Evolutionary conservation across 2,329 filamentous ascomycete genomes (phyloP).

Genomic region (Kalaharituber pfeilii): DNA sequence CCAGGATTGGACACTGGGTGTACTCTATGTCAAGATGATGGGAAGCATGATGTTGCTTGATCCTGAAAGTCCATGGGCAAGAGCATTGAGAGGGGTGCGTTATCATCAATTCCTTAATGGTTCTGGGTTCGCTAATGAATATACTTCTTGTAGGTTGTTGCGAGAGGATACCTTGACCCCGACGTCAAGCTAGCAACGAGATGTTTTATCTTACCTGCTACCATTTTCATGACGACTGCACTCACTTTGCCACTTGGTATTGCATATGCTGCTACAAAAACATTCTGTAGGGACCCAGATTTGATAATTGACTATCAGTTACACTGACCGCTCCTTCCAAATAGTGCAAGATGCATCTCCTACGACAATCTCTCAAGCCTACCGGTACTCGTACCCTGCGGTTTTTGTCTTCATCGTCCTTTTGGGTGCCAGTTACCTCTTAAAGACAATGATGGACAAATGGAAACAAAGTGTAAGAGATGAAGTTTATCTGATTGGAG

Average conservation of each 20-base stretch:
- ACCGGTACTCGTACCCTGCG: constrained; percentile 56
- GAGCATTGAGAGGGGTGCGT: constrained; percentile 47
- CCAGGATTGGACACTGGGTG: constrained; percentile 83
- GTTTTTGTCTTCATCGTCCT: constrained; percentile 28
- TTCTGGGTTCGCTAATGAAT: too few species aligned
- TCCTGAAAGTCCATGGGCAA: constrained; percentile 51
- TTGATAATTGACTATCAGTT: too few species aligned
- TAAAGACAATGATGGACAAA: constrained; percentile 41
- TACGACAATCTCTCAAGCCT: constrained; percentile 25
- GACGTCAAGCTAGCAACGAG: constrained; percentile 64
- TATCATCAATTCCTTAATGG: constrained; percentile 31
- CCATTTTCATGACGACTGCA: constrained; percentile 43
- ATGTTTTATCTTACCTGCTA: constrained; percentile 64
- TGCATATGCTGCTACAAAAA: constrained; percentile 36
- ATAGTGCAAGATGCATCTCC: constrained; percentile 20
- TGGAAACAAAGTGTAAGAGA: constrained; percentile 77
- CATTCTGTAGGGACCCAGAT: constrained; percentile 16
- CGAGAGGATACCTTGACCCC: constrained; percentile 62
- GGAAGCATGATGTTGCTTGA: constrained; percentile 52
- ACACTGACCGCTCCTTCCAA: not conserved
- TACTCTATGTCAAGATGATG: constrained; percentile 73
- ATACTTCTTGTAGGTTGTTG: constrained; percentile 7
- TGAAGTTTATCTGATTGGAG: constrained; percentile 90
- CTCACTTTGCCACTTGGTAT: constrained; percentile 47
- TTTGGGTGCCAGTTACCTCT: constrained; percentile 18